phyloP scores from a whole-genome alignment of 108 stramenopile species.

The Hondaea fermentalgiana region DNA sequence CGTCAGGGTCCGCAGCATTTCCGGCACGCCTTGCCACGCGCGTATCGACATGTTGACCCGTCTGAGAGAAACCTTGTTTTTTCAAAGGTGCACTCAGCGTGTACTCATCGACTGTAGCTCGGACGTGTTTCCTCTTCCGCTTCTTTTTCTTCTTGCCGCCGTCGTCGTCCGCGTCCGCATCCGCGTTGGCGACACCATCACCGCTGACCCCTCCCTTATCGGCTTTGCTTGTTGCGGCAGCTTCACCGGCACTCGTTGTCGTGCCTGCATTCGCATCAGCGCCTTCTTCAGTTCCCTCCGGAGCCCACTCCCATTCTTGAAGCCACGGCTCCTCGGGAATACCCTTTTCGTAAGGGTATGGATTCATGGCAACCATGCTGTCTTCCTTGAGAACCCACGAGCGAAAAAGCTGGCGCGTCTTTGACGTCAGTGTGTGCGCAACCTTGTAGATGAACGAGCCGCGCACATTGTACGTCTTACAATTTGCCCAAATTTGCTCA shows the following conservation, averaged over 20 bases:
- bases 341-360: background rate
- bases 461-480: background rate
- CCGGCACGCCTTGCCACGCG: background rate
- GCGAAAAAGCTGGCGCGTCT: background rate
- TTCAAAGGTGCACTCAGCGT: background rate
- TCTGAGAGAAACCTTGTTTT: background rate
- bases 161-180: background rate
- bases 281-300: background rate
- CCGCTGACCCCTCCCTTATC: no score
- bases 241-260: no score
- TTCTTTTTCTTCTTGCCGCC: background rate
- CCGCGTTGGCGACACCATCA: background rate
- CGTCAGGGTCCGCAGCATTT: background rate
- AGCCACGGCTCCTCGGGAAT: background rate
- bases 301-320: background rate
- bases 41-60: background rate
- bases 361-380: background rate
- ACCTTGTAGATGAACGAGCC: background rate
- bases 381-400: background rate
- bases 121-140: background rate
- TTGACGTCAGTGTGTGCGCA: background rate
- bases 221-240: no score
- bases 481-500: background rate
- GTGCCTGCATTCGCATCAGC: background rate
- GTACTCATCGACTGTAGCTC: background rate